Evolutionary conservation across 1,284 basidiomycete species (phyloP), one percentile per base, ranked within the genome.

Genomic region (Leccinum pallidistipes): DNA sequence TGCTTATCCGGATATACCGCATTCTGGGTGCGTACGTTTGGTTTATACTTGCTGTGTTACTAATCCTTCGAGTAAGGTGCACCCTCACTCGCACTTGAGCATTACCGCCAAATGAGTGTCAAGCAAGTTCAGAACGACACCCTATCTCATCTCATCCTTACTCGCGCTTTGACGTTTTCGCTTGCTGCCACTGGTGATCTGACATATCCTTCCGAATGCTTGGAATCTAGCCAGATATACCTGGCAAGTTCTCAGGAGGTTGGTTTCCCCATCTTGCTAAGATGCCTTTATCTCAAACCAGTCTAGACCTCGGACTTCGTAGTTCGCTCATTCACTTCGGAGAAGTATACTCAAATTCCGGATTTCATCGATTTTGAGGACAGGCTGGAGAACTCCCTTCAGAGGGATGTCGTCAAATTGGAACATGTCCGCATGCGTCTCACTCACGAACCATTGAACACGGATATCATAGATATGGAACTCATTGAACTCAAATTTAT

Each of bases 71-170:
- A 55, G 14, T 18, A 61, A 93, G 91, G 86, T 64, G 87, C 88
- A 27, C 81, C 90, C 1, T 83, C 86, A 5, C 75, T 86, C 57
- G 87, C 89, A 1, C 67, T 93, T 63, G 86, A 91, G 59, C 91
- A 94, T 68, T 95, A 92, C 71, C 84, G 86, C 45, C 77, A 79
- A 24, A 81, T 95, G 77, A 83, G 86, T 61, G 78, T 92, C 65
- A 94, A 94, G 73, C 88, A 92, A 68, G 83, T 95, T 29, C 93
- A 95, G 72, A 83, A 87, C 62, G 93, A 95, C 69, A 95, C 93
- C 0, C 80, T 95, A 6, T 91, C 91, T 5, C 91, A 95, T 70
- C 83, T 92, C 60, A 75, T 92, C 52, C 81, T 94, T 38, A 86
- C 90, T 18, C 83, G 93, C 31, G 83, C 86, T n/a, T 85, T 87